Evolutionary conservation across 495 filamentous ascomycete species (phyloP), one percentile per base, ranked within the genome.

Genomic region (Penicillium diatomitis): DNA sequence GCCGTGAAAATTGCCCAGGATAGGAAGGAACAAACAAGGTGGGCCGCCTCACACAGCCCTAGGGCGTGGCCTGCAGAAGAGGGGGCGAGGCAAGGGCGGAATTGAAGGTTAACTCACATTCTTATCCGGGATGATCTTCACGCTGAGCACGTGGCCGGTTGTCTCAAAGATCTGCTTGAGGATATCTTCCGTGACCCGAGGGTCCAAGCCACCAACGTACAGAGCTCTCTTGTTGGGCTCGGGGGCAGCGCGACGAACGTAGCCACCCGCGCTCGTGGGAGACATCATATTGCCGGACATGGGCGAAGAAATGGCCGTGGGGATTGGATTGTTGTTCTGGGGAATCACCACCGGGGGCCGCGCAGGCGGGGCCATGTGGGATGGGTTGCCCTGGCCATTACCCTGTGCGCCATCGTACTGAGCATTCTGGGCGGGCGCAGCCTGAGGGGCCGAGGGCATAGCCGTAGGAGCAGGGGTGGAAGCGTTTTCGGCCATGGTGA

Each of bases 91-190:
- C 39, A 30, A 30, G 40, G 20, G 40, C 30, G 12, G 5, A 3
- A 3, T 32, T 43, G 29, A 43, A 27, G 30, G 41, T 11, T 11
- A 42, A 78, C 89, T 79, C 68, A 94, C 88, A 70, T 91, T 95
- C 80, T 96, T 96, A 74, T 99, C 92, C 34, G 92, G 92, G 63
- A 99, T 99, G 57, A 99, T 95, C 76, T 99, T 99, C 52, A 99
- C 92, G 57, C 86, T 97, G 67, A 96, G 83, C 52, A 99, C 92
- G 71, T 99, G 92, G 28, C 92, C 92, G 47, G 88, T 95, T 4
- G 92, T 97, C 73, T 99, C 94, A 61, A 99, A 99, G 47, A 99
- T 99, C 65, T 97, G 94, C 58, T 89, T 87, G 57, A 99, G 67
- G 34, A 97, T 88, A 62, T 97, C 92, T 63, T 99, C 92, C 32